Evolutionary conservation across 2,329 filamentous ascomycete species (phyloP), one percentile per base, ranked within the genome.

Genomic region (Blumeriella jaapii): DNA sequence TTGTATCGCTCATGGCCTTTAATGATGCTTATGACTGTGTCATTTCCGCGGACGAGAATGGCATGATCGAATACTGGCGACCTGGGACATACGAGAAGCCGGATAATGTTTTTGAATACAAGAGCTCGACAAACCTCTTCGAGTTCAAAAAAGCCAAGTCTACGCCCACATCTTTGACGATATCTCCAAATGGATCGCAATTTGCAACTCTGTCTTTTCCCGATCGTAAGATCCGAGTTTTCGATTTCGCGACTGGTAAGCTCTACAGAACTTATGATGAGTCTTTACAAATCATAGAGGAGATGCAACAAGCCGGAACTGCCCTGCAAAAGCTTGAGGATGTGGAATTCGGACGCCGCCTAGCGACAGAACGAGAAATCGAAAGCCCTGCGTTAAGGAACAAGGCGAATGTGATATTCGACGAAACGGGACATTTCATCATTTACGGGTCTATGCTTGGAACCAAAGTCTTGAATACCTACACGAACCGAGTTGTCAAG

Each of bases 31-130:
- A 78, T 54, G 80, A 96, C 59, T 98, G 91, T 53, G 87, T 93
- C 1, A 64, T 96, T 5, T 96, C 91, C 2, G 78, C 78, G 0
- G 93, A 98, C 47, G 78, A 89, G 48, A 74, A 74, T 35, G 89
- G 91, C 15, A 96, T 96, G 89, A 57, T 98, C 7, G 91, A 98
- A 59, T 98, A 98, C 61, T 98, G 91, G 91, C 72, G 74, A 39
- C 86, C 91, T 0, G 73, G 71, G 43, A 76, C 66, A 24, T 95
- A 85, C 56, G 85, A 93, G 52, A 95, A 96, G 59, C 91, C 91
- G 0, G 78, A 86, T 48, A 85, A 75, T 34, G 86, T 98, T 12
- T 98, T 93, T 56, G 72, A 84, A 47, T 83, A 86, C 62, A 98
- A 98, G 61, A 93, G 85, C 55, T 79, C 82, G 1, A 98, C 91